Conservation (phyloP, 1,284 basidiomycete genomes). For the Microbotryomycetes sp. region DNA sequence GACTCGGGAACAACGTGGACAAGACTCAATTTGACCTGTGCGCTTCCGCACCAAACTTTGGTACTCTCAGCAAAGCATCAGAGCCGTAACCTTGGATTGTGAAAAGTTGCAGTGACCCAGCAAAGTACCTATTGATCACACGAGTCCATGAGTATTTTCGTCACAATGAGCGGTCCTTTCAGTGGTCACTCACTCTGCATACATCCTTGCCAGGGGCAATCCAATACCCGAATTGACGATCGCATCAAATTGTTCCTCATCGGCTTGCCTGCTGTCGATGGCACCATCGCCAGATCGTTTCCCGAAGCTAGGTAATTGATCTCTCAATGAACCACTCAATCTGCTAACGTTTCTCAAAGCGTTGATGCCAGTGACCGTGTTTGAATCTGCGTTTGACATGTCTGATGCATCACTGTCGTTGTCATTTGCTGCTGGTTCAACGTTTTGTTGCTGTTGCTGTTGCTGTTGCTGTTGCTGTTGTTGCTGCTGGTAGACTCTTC, state of each 20-base stretch:
- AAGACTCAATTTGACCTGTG: background rate
- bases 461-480: background rate
- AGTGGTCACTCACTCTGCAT: constrained; percentile 29
- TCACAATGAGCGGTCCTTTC: too few species aligned
- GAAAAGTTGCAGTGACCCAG: constrained; percentile 28
- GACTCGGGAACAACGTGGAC: background rate
- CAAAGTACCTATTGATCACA: constrained; percentile 21
- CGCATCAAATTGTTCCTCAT: constrained; percentile 22
- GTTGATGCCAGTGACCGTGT: background rate
- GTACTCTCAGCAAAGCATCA: constrained; percentile 30
- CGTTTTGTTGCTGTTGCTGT: background rate
- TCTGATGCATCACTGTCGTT: background rate
- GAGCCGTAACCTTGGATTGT: constrained; percentile 32
- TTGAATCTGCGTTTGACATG: background rate
- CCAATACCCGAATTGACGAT: constrained; percentile 32
- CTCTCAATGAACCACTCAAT: constrained; percentile 8
- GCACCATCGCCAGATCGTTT: background rate
- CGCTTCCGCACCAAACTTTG: constrained; percentile 24
- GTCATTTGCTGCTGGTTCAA: background rate
- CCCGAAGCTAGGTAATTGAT: background rate
- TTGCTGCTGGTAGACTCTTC: constrained; percentile 31
- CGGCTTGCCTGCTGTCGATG: background rate
- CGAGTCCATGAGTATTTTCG: background rate
- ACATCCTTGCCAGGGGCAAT: constrained; percentile 34
- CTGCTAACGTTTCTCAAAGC: constrained; percentile 5